Base-by-base conservation (phyloP, 73 alveolate genomes). In the Paramecium sonneborni region DNA sequence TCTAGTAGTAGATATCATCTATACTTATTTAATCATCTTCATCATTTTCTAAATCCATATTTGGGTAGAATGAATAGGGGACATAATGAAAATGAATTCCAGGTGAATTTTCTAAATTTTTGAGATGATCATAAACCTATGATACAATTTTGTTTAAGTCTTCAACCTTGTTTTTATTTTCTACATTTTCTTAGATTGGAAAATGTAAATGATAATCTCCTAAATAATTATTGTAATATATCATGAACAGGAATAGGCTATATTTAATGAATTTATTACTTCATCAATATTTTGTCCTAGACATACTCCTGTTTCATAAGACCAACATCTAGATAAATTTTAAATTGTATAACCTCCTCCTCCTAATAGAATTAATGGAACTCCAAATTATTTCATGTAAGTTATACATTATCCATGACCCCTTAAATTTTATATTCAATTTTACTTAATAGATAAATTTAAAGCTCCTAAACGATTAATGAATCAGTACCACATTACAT, bases 321-420 rank as follows among this genome's bases (percentile, higher is more conserved):
- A 96, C 99, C 99, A 98, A 84, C 99, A 97, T 79, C 99, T 89
- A 7, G 99, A 96, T n/a, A 98, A 99, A 93, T 98, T 98, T 57
- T 96, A 96, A 39, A 98, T 97, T 10, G 99, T 98, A 94, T 98
- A 98, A 37, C 99, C 99, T 12, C 99, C 99, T 11, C 99, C 99
- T 28, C 99, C 99, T 15, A 98, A 85, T 12, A 96, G 96, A 76
- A 98, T 90, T 97, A 96, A 88, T 23, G 99, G 99, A 20, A 97
- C 85, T 14, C 98, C 98, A 96, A 98, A 98, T 6, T 94, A 58
- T 93, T 96, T 97, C 85, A 98, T 93, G 85, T 87, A 96, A 57
- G 94, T 90, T 3, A 98, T 97, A 76, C 99, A 98, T 57, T 94
- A 96, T 44, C 99, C 99, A 95, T 98, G 99, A 14, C 99, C 99